Evolutionary conservation across 768 basidiomycete genomes (phyloP), one percentile per base, ranked within the genome.

Genomic region (Psilocybe cyanescens): DNA sequence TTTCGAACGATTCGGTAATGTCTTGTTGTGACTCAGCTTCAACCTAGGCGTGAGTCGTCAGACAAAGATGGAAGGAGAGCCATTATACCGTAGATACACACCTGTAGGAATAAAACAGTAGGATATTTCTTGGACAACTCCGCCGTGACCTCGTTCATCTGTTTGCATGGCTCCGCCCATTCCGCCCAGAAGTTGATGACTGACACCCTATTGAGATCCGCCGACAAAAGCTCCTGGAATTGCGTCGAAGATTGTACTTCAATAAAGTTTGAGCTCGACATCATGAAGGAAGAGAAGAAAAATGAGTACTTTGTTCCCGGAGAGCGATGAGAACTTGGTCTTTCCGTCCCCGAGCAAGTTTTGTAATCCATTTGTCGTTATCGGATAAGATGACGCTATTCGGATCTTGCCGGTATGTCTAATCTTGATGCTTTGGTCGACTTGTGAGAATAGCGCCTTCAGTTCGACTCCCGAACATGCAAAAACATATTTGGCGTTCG

Each of bases 161-260:
- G 83, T 67, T 83, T 82, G 80, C 96, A 99, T 44, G 95, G 95
- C 63, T 86, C 91, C 0, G 95, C 97, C 94, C 94, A 91, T 75
- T 86, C 79, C 46, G 96, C 93, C 91, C 95, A 96, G 74, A 98
- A 99, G 77, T 92, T 94, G 71, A 97, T 87, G 39, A 97, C 79
- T 3, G 95, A 95, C 24, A 97, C 83, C 19, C 92, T 81, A 17
- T 83, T 75, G 35, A 99, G 85, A 75, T 99, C 96, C 19, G 75
- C 70, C 0, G 87, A 88, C 50, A 98, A 86, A 8, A 92, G 75
- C 6, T 77, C 70, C 72, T 93, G 86, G 76, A 99, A 94, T 53
- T 93, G 84, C 1, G 83, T 76, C 1, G 92, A 74, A 3, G 91
- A 91, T 24, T 75, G 71, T 53, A 97, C 82, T 57, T 76, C 60